Base-by-base conservation (phyloP, 768 basidiomycete genomes). In the Rhodocollybia butyracea region DNA sequence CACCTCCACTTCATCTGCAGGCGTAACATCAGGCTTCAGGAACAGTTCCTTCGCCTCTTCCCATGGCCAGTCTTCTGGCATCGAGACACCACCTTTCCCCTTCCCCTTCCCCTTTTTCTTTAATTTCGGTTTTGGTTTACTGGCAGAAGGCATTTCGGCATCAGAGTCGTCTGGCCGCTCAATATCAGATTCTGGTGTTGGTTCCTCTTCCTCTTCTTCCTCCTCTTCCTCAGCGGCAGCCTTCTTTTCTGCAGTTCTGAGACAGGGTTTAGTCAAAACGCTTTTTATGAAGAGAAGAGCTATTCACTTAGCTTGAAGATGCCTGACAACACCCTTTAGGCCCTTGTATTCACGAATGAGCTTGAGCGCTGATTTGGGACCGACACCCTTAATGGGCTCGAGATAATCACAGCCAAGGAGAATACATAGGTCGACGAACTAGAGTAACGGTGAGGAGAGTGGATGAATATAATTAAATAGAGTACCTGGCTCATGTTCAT, bases 41-140 rank as follows among this genome's bases (percentile, higher is more conserved):
- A 99, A 99, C 24, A 99, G 65, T 67, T 86, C 80, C 72, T 94
- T 94, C 34, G 97, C 97, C 59, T 94, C 88, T 68, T 95, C 85
- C 91, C 92, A 98, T 46, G 92, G 92, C 96, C 96, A 99, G 57
- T 96, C 86, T 42, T 94, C 94, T 0, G 97, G 96, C 34, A 98
- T 79, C 19, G 80, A 75, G 47, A 94, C 74, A 6, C 90, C 93
- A 46, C 87, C 91, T 62, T 84, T 86, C 60, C 84, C 85, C 68
- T 86, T 86, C 46, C 83, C 80, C 57, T 82, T 80, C 3, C 75
- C 76, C 40, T 64, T 66, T 61, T 61, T 70, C 61, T 69, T 69
- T 6, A 71, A 60, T 54, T 72, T 74, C 21, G 68, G 60, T 56
- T 70, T 71, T 2, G 61, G 64, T 46, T 65, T 60, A n/a, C 56